phyloP scores from a whole-genome alignment of 192 early-diverging fungal species.

The Coemansia sp. region DNA sequence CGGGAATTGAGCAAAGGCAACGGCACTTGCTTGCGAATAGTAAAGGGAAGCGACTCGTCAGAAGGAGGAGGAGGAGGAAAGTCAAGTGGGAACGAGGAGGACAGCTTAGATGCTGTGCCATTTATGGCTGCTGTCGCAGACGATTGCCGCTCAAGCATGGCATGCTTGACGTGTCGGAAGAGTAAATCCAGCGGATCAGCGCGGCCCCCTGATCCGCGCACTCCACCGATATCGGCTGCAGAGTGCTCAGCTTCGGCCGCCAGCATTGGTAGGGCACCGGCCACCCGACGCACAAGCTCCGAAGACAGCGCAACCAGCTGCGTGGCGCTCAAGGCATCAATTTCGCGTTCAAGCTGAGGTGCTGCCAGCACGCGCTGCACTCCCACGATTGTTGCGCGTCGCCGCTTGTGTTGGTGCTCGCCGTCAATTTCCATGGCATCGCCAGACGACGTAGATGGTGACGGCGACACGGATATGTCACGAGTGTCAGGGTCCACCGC shows the following conservation, averaged over 20 bases:
- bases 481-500: constrained; percentile 36
- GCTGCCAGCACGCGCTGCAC: constrained; percentile 14
- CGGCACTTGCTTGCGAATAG: constrained; percentile 35
- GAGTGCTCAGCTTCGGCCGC: constrained; percentile 31
- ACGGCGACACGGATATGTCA: constrained; percentile 51
- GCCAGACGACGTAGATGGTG: constrained; percentile 33
- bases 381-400: constrained; percentile 39
- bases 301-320: constrained; percentile 52
- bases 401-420: constrained; percentile 25
- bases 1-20: constrained; percentile 7
- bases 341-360: constrained; percentile 19
- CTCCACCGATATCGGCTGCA: background rate
- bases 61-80: constrained; percentile 9
- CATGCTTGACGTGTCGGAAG: constrained; percentile 22
- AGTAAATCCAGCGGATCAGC: constrained; percentile 27
- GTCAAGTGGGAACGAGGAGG: background rate
- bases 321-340: constrained; percentile 31
- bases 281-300: constrained; percentile 49
- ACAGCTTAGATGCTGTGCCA: background rate
- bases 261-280: constrained; percentile 36
- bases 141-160: constrained; percentile 16
- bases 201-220: constrained; percentile 1
- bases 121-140: background rate
- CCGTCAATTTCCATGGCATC: constrained; percentile 14
- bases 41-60: constrained; percentile 31